A percentile compares a stretch with the other conserved stretches of the same genome.
Conservation (phyloP, 352 stramenopile species). For the Phytophthora boehmeriae region DNA sequence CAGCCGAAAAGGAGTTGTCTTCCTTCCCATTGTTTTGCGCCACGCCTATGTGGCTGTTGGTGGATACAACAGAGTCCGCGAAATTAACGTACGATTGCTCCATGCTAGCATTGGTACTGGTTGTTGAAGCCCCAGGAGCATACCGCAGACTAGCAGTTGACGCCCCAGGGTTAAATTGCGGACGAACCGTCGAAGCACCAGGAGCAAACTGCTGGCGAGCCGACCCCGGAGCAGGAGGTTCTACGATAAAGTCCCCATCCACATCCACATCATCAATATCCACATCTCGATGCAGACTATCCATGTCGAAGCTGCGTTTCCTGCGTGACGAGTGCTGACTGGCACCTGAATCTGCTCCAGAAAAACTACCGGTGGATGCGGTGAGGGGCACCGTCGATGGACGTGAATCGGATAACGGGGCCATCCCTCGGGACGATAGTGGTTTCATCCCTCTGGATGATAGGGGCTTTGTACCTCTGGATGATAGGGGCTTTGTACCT, state of each 20-base stretch:
- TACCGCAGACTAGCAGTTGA: constrained; percentile 22
- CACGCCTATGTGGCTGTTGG: constrained; percentile 20
- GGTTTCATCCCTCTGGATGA: constrained; percentile 14
- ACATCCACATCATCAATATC: constrained; percentile 38
- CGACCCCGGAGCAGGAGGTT: constrained; percentile 9
- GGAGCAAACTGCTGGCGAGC: constrained; percentile 10
- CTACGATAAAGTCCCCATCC: constrained; percentile 25
- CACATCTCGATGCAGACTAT: constrained; percentile 41
- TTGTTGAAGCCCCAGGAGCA: constrained; percentile 17
- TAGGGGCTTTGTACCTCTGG: constrained; percentile 13
- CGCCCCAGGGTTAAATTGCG: constrained; percentile 16
- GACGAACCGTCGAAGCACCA: background rate
- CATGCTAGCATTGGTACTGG: constrained; percentile 29
- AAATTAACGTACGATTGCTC: constrained; percentile 51
- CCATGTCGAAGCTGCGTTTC: constrained; percentile 44
- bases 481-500: background rate
- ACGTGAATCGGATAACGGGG: background rate
- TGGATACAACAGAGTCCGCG: constrained; percentile 36
- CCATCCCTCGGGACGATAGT: constrained; percentile 16
- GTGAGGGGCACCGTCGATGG: constrained; percentile 38
- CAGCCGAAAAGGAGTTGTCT: constrained; percentile 36
- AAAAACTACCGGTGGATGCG: constrained; percentile 30
- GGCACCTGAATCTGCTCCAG: constrained; percentile 17
- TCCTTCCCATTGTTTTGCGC: constrained; percentile 14
- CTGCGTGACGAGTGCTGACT: constrained; percentile 27